Evolutionary conservation across 2,329 filamentous ascomycete genomes (phyloP), one percentile per base, ranked within the genome.

Genomic region (Aspergillus carbonarius): DNA sequence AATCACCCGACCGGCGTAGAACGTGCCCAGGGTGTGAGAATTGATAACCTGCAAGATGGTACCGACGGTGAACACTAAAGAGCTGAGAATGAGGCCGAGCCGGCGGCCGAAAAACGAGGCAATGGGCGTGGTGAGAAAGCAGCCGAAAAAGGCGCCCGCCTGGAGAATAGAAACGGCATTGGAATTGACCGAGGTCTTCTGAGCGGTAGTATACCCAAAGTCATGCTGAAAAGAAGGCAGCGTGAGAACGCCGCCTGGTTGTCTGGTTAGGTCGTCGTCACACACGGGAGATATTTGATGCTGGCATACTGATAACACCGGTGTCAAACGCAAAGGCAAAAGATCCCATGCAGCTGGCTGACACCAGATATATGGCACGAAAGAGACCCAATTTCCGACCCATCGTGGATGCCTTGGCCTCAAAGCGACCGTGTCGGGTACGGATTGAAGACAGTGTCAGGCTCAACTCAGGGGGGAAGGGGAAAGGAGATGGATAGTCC

Each of bases 71-170:
- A 76, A 75, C 32, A 81, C 63, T 8, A 76, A 61, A 20, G 79
- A 79, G 37, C 74, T 75, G 32, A 78, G 68, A 18, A 81, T 74
- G 30, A 83, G 73, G 5, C 75, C 73, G 52, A 67, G 71, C 47
- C 75, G 76, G 30, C 82, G 76, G 9, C 81, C 82, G 32, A 77
- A 71, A 23, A 70, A 69, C 30, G 78, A 73, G 6, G 78, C 79
- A 18, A 82, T 58, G 0, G 80, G 79, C 56, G 77, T 79, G 52
- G 80, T 78, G 54, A 76, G 64, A 56, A 83, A 79, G 58, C 80
- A 81, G 46, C 80, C 80, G 55, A 82, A 79, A 63, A 83, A 84
- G 37, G 79, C 79, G 20, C 81, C 81, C 1, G 79, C 77, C 54
- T 82, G 79, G 7, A 82, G 77, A 4, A 83, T 75, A 0, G 76